Conservation (phyloP, 2,329 filamentous ascomycete species). For the Beauveria australis region DNA sequence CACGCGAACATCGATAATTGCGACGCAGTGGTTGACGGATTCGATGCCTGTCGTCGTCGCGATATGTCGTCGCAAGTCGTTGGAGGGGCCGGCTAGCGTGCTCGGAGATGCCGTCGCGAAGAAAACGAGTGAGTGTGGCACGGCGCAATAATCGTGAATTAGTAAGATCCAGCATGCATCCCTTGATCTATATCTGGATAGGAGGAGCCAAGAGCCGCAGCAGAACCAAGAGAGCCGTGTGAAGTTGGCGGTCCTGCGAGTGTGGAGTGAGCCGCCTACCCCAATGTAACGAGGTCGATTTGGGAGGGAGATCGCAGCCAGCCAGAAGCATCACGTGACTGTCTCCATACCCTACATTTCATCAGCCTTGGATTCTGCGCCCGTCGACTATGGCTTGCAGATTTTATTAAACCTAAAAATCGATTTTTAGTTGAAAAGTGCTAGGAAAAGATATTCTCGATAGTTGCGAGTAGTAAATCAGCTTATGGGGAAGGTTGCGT, state of each 20-base stretch:
- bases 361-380: background rate
- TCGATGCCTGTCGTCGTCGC: constrained; percentile 6
- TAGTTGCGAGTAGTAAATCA: background rate
- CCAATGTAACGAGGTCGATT: constrained; percentile 5
- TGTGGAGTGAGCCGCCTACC: constrained; percentile 12
- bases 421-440: background rate
- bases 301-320: constrained; percentile 2
- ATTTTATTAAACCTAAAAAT: background rate
- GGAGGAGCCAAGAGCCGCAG: background rate
- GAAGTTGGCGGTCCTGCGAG: constrained; percentile 9
- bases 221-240: background rate
- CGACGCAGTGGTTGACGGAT: background rate
- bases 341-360: background rate
- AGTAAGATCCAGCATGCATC: background rate
- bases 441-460: too few species aligned
- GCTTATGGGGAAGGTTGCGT: background rate
- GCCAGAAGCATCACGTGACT: constrained; percentile 3
- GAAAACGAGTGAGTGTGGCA: background rate
- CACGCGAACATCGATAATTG: constrained; percentile 8
- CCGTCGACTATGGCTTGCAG: background rate
- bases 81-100: constrained; percentile 2
- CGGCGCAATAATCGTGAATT: background rate
- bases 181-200: background rate
- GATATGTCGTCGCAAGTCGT: constrained; percentile 1
- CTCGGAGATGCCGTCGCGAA: constrained; percentile 3